phyloP scores from a whole-genome alignment of 1,139 yeast species.

The Pichia sp. region DNA sequence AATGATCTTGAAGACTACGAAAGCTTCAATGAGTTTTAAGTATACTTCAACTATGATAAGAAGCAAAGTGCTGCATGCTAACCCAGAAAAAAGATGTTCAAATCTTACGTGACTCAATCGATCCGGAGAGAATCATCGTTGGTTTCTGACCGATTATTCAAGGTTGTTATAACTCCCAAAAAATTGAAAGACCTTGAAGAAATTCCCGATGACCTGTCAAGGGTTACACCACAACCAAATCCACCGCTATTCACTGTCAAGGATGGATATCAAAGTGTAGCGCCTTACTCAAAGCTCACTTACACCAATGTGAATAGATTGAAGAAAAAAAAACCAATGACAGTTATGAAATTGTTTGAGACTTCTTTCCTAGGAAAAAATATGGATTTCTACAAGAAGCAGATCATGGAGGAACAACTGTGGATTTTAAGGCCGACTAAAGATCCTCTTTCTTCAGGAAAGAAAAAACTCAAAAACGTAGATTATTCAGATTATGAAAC shows the following conservation, averaged over 20 bases:
- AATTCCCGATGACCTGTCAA: constrained; percentile 1
- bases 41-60: no score
- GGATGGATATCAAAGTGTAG: constrained; percentile 7
- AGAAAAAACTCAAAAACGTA: background rate
- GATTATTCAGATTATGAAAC: background rate
- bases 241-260: constrained; percentile 5
- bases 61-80: no score
- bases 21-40: no score
- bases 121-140: background rate
- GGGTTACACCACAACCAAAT: constrained; percentile 6
- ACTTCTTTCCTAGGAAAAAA: constrained; percentile 11
- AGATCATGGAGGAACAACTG: constrained; percentile 6
- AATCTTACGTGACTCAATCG: background rate
- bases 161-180: background rate
- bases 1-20: no score
- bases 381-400: constrained; percentile 4
- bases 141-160: constrained; percentile 1
- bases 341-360: constrained; percentile 8
- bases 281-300: constrained; percentile 4
- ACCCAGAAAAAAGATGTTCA: no score
- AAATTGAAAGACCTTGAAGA: background rate
- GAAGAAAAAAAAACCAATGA: background rate
- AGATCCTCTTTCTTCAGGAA: no score
- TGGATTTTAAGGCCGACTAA: constrained; percentile 7
- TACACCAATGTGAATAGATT: background rate